phyloP scores from a whole-genome alignment of 129 eudicot genomes.

The Apium graveolens region DNA sequence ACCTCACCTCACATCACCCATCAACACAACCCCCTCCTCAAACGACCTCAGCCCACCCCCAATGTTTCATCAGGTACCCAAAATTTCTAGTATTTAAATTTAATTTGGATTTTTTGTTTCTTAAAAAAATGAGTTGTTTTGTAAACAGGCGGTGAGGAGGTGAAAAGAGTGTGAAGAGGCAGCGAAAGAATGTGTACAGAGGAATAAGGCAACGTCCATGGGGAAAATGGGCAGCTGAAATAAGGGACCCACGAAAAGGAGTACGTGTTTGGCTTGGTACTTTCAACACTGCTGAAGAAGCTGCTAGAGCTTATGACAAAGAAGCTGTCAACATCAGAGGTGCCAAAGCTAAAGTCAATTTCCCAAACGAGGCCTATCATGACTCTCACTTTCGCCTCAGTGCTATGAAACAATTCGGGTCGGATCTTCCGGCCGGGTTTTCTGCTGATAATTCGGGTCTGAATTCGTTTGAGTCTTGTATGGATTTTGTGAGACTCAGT shows the following conservation, averaged over 20 bases:
- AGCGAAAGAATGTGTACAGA: constrained; percentile 74
- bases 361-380: constrained; percentile 57
- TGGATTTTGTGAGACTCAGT: constrained; percentile 74
- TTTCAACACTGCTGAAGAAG: constrained; percentile 86
- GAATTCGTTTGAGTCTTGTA: constrained; percentile 50
- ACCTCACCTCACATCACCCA: constrained; percentile 15
- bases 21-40: constrained; percentile 11
- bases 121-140: too few species aligned
- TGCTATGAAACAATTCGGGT: constrained; percentile 3
- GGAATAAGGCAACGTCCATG: constrained; percentile 97
- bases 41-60: constrained; percentile 27
- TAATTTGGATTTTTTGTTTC: too few species aligned
- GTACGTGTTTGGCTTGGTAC: constrained; percentile 95
- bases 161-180: constrained; percentile 26
- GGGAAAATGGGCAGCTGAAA: constrained; percentile 99
- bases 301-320: constrained; percentile 83
- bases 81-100: too few species aligned
- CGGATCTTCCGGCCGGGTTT: not conserved
- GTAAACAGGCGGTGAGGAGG: constrained; percentile 36
- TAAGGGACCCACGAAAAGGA: constrained; percentile 90
- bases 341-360: constrained; percentile 79
- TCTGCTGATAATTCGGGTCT: not conserved
- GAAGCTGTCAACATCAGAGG: constrained; percentile 90
- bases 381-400: not conserved
- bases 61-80: constrained; percentile 28